Base-by-base conservation (phyloP, 1,284 basidiomycete species). In the Heterobasidion irregulare region DNA sequence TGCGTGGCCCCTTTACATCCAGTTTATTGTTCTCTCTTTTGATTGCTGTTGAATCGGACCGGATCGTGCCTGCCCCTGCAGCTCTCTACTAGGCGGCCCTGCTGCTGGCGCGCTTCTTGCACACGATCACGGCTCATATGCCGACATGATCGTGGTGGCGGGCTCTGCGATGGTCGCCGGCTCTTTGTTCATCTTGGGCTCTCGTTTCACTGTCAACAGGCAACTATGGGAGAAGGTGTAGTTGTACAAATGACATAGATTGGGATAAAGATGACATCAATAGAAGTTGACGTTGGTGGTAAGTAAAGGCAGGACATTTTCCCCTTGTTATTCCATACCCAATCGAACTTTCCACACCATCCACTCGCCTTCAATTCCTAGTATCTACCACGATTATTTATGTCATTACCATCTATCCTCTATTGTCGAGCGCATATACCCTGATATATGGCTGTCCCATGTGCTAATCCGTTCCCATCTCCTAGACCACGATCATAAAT, bases 71-170 rank as follows among this genome's bases (percentile, higher is more conserved):
- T 15, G 4, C 15, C 19, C 15, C 18, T n/a, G 8, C 34, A 53
- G 52, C 26, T 46, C 52, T 16, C 45, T 53, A n/a, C 36, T 53
- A 7, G 52, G 52, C 19, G 45, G 33, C 15, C 52, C 52, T 12
- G 52, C 45, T 19, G 52, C 44, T 47, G 52, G 52, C 8, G 45
- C 44, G 8, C 33, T 53, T n/a, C 15, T 53, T 16, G 43, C 44
- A 12, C 19, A 19, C n/a, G 52, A 43, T 43, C 18, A 47, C 7
- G 45, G 44, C 6, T 32, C 32, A 3, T 47, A 53, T 19, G 18
- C 44, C 16, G 45, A 34, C 12, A n/a, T 13, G 32, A 47, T 47
- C n/a, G 52, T 34, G n/a, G 44, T 53, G 8, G 45, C 52, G 12
- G 52, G 44, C 0, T 13, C 32, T 18, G 47, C 52, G 44, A 10